phyloP scores from a whole-genome alignment of 2,329 filamentous ascomycete genomes.

The Cordyceps javanica region DNA sequence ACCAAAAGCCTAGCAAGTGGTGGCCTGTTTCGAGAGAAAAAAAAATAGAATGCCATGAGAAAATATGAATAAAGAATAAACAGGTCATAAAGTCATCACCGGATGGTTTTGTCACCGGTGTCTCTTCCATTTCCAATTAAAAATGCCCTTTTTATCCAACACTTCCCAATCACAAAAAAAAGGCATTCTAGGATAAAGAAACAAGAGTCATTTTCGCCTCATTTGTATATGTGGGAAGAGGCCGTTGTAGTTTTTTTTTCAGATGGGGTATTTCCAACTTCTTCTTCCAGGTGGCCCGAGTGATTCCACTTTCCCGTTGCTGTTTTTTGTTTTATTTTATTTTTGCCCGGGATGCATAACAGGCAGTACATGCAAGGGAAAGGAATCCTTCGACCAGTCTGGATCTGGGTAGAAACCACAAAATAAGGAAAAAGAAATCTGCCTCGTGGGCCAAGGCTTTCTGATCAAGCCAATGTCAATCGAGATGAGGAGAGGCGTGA shows the following conservation, averaged over 20 bases:
- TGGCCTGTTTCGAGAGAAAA: slow-evolving; percentile 1
- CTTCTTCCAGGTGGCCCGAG: neutral
- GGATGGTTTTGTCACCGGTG: slow-evolving; percentile 16
- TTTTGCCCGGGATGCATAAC: slow-evolving; percentile 32
- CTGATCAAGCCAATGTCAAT: neutral
- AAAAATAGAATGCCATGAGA: slow-evolving; percentile 14
- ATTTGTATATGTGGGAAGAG: neutral
- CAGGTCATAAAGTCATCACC: slow-evolving; percentile 21
- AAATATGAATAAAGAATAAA: slow-evolving; percentile 17
- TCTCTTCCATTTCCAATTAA: slow-evolving; percentile 11
- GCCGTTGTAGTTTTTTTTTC: neutral
- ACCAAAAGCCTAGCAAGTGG: slow-evolving; percentile 1
- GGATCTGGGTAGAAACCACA: slow-evolving; percentile 22
- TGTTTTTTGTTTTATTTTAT: too few species aligned
- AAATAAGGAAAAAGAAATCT: slow-evolving; percentile 14
- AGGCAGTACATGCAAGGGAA: slow-evolving; percentile 19
- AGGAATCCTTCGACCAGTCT: neutral
- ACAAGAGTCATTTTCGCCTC: slow-evolving; percentile 4
- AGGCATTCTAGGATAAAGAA: slow-evolving; percentile 8
- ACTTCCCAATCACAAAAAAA: neutral
- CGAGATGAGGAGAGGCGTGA: neutral
- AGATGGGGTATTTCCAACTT: neutral
- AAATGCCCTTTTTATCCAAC: slow-evolving; percentile 1
- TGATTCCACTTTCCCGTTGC: slow-evolving; percentile 17
- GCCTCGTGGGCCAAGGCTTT: neutral